Base-by-base conservation (phyloP, 805 yeast genomes). In the Barnettozyma vustinii region DNA sequence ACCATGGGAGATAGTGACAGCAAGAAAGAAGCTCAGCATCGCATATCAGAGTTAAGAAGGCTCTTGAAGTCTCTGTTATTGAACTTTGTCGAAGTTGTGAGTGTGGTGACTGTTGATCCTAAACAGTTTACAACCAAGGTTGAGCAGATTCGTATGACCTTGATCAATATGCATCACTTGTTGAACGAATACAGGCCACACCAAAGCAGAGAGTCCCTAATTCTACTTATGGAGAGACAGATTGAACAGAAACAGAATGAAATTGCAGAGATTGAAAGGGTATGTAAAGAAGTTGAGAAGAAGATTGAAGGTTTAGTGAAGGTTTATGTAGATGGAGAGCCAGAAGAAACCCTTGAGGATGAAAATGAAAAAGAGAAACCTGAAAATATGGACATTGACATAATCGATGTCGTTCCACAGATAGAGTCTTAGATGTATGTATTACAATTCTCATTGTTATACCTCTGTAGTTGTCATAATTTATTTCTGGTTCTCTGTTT, bases 101-200 rank as follows among this genome's bases (percentile, higher is more conserved):
- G 96, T 3, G 71, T 87, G 8, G 73, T 91, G 65, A 74, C 87
- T 5, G 75, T 82, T 10, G 80, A 86, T 51, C 97, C 99, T 1
- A 75, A 77, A 20, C 70, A 77, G 51, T 80, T 75, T 54, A 75
- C 76, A 2, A 64, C 67, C 6, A 86, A 88, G 58, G 79, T 90
- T 25, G 96, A 90, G 54, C 81, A 88, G 55, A 79, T 94, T 36
- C 79, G 95, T 53, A 75, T 84, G 13, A 81, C 92, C 10, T 70
- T 94, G 46, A 84, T 92, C 61, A 94, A 94, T 61, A 82, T 94
- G 54, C 97, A 94, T 63, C 98, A 94, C 64, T 70, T 94, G 35
- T 69, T 94, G 50, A 94, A 94, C 64, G 90, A 91, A 46, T 94
- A 94, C 66, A 74, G 99, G 52, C 94, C 97, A 3, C 98, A 94